These are phyloP conservation scores for Eragrostis nindensis DNA, from an alignment of 176 grass and related monocot species.

Conservation along the genomic window DNA sequence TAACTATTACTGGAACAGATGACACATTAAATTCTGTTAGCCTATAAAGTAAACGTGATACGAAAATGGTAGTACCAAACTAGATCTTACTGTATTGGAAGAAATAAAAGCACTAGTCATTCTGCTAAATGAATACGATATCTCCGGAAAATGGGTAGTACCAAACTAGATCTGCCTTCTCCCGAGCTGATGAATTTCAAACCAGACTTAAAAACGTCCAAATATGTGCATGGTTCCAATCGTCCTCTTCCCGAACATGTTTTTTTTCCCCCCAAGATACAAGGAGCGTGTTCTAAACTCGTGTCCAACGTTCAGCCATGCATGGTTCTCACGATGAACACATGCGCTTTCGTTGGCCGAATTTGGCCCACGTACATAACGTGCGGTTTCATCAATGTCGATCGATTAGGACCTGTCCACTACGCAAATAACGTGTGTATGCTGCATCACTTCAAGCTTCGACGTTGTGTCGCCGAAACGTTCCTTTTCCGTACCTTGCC, in stretches of 20 bases:
- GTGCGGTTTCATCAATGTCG: slow-evolving; percentile 27
- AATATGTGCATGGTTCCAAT: background rate
- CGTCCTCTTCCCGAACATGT: background rate
- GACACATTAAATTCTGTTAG: too few species aligned
- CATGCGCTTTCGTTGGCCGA: background rate
- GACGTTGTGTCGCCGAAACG: background rate
- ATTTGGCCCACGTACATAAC: slow-evolving; percentile 24
- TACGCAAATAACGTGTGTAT: background rate
- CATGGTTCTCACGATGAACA: slow-evolving; percentile 12
- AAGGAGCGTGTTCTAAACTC: background rate
- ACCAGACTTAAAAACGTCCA: background rate
- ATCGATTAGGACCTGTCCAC: background rate
- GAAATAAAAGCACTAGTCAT: too few species aligned
- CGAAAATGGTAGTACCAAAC: too few species aligned
- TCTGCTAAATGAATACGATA: too few species aligned
- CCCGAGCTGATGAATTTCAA: background rate
- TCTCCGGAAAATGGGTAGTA: too few species aligned
- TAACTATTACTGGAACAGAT: too few species aligned
- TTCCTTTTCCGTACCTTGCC: background rate
- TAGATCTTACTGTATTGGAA: too few species aligned
- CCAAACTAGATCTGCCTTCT: too few species aligned
- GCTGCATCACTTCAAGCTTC: slow-evolving; percentile 17
- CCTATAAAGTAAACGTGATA: too few species aligned
- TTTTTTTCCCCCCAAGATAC: background rate
- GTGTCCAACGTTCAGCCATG: background rate